Evolutionary conservation across 2,329 filamentous ascomycete species (phyloP), one percentile per base, ranked within the genome.

Genomic region (Phyllosticta paracitricarpa): DNA sequence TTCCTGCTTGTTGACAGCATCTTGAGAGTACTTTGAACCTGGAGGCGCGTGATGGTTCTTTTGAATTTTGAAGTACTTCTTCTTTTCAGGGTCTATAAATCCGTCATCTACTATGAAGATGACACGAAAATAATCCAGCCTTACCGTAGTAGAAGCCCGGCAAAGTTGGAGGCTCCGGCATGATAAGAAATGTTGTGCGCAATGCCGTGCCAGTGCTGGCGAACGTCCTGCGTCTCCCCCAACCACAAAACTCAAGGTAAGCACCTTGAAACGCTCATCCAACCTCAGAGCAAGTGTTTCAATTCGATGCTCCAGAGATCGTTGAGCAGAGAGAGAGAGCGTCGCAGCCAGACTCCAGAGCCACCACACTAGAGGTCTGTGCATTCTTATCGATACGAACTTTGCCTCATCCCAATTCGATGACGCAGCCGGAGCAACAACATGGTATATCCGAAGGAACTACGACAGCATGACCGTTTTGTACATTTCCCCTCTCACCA

Each of bases 11-110:
- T 68, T 77, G 66, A 25, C 66, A 56, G 77, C 78, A 10, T 73
- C 68, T 14, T 68, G 65, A 0, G 76, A 73, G 65, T 81, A 78
- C 62, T 76, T 77, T 3, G 72, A 66, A 10, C 64, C 59, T 52
- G 65, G 56, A 61, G 73, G 66, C 40, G 72, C 68, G 57, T 68
- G 58, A 69, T 75, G 72, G 28, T 75, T 69, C 17, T 71, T 69
- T 58, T 75, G 72, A 24, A 81, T 76, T 48, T 73, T 74, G 71
- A 81, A 81, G 67, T 81, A 81, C 63, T 79, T 81, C 57, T 73
- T 71, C 68, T 78, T 80, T 51, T 77, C 76, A 35, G 68, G 64
- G 63, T 81, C 76, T 73, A 57, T 9, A 59, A 12, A 10, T 17
- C 52, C 57, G 58, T 57, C 40, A 22, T 24, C 26, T 30, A 26